Conservation (phyloP, 176 grass and related monocot genomes). For the Oryza rufipogon region DNA sequence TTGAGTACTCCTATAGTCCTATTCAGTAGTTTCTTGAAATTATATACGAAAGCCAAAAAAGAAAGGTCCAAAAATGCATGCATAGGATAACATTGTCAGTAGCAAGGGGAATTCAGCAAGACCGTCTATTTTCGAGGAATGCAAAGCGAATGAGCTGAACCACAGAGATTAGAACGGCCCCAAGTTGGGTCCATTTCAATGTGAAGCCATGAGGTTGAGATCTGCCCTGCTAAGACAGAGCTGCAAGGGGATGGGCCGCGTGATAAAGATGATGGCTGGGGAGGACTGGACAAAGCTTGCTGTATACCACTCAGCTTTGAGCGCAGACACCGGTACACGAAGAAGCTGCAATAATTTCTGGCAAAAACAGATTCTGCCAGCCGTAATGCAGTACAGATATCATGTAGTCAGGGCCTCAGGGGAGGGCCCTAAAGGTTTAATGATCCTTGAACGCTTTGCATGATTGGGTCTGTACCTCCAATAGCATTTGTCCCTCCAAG, state of each 20-base stretch:
- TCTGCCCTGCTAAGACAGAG: constrained; percentile 38
- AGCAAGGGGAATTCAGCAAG: neutral
- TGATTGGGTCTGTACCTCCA: constrained; percentile 56
- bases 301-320: constrained; percentile 52
- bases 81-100: neutral
- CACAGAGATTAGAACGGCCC: neutral
- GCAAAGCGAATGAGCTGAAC: constrained; percentile 1
- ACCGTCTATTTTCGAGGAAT: neutral
- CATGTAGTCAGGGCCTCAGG: constrained; percentile 33
- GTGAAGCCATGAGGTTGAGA: constrained; percentile 6
- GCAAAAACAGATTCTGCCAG: constrained; percentile 60
- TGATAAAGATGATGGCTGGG: constrained; percentile 44
- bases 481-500: constrained; percentile 51
- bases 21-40: neutral
- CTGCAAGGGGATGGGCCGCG: neutral
- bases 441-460: constrained; percentile 58
- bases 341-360: constrained; percentile 67
- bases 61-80: neutral
- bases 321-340: constrained; percentile 46
- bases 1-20: neutral
- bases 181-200: constrained; percentile 23
- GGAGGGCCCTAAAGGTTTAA: constrained; percentile 41
- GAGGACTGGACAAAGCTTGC: constrained; percentile 44
- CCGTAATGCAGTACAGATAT: constrained; percentile 72
- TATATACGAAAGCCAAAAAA: neutral